These are phyloP conservation scores for Apiotrichum mycotoxinovorans DNA, from an alignment of 1,284 basidiomycete genomes.

Conservation along the genomic window DNA sequence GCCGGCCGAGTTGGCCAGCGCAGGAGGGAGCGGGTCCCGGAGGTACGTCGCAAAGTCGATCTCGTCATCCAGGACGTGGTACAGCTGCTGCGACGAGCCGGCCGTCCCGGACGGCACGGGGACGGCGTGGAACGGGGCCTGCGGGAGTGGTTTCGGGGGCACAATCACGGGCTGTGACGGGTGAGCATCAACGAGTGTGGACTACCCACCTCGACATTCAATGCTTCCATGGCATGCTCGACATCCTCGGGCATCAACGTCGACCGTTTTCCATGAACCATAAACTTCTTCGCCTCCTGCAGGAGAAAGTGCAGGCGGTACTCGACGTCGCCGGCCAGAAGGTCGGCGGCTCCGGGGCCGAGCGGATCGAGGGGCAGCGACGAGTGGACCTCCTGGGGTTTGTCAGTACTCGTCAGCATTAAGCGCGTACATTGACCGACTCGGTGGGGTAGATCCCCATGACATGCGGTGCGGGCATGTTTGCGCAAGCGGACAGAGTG, in stretches of 20 bases:
- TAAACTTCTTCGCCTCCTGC: slow-evolving; percentile 92
- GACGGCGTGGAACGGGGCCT: slow-evolving; percentile 62
- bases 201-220: slow-evolving; percentile 74
- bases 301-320: slow-evolving; percentile 75
- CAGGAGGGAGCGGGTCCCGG: slow-evolving; percentile 50
- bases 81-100: slow-evolving; percentile 61
- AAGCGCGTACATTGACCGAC: slow-evolving; percentile 33
- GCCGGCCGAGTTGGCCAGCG: slow-evolving; percentile 39
- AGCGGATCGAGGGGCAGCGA: slow-evolving; percentile 76
- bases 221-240: slow-evolving; percentile 84
- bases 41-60: slow-evolving; percentile 91
- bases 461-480: slow-evolving; percentile 38
- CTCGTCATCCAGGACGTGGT: slow-evolving; percentile 92
- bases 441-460: slow-evolving; percentile 46
- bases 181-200: not conserved
- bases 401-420: slow-evolving; percentile 4
- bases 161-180: slow-evolving; percentile 43
- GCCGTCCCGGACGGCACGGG: slow-evolving; percentile 39
- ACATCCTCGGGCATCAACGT: slow-evolving; percentile 85
- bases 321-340: slow-evolving; percentile 92
- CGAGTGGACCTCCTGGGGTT: slow-evolving; percentile 80
- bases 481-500: not conserved
- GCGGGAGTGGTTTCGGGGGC: slow-evolving; percentile 48
- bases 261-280: slow-evolving; percentile 86
- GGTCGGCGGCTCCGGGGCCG: slow-evolving; percentile 73